Evolutionary conservation across 2,329 filamentous ascomycete genomes (phyloP).

Genomic region (Chrysoporthe deuterocubensis): DNA sequence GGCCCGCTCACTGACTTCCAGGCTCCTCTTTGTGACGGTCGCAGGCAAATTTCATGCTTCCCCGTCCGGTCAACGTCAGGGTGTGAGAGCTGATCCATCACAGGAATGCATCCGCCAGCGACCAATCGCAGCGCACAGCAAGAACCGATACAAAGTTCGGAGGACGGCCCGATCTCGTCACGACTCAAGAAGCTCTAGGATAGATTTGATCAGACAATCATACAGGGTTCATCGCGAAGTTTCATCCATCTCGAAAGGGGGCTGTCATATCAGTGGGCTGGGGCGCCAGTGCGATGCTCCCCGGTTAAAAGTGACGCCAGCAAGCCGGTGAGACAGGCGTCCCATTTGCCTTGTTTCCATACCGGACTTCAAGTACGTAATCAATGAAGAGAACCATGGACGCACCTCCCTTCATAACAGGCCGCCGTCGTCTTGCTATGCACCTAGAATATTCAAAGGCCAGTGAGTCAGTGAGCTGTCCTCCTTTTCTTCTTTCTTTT

Average conservation of each 20-base stretch:
- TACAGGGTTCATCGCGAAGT: neutral
- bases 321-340: constrained; percentile 3
- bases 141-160: neutral
- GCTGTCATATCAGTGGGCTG: neutral
- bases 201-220: neutral
- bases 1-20: too few relatives aligned
- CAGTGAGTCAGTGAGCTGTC: too few relatives aligned
- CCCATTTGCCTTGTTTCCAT: neutral
- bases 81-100: neutral
- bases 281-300: neutral
- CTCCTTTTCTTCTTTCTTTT: too few relatives aligned
- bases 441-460: too few relatives aligned
- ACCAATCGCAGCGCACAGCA: constrained; percentile 3
- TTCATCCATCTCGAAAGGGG: neutral
- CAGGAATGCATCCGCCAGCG: neutral
- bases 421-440: too few relatives aligned
- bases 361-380: neutral
- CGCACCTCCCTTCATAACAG: too few relatives aligned
- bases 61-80: neutral
- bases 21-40: neutral
- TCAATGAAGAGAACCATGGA: neutral
- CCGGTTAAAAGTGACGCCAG: neutral
- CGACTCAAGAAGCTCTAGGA: neutral
- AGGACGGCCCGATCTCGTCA: neutral
- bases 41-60: neutral